Conservation (phyloP, 352 stramenopile genomes). For the Globisporangium uncinulatum region DNA sequence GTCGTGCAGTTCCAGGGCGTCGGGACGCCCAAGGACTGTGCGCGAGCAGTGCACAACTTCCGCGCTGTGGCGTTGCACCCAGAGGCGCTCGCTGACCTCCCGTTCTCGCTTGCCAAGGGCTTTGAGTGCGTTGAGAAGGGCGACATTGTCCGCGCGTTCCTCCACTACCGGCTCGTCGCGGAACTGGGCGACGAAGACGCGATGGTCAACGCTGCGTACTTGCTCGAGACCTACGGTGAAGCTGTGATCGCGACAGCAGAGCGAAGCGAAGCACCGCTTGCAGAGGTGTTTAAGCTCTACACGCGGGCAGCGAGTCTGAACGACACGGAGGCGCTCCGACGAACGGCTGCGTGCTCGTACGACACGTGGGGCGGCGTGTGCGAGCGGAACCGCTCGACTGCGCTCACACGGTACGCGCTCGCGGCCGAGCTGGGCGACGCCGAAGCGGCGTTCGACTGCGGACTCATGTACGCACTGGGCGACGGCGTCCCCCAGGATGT, state of each 20-base stretch:
- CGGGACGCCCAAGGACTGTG: slow-evolving; percentile 43
- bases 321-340: slow-evolving; percentile 69
- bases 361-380: slow-evolving; percentile 60
- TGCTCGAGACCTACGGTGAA: slow-evolving; percentile 54
- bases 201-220: slow-evolving; percentile 62
- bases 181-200: slow-evolving; percentile 65
- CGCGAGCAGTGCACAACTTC: slow-evolving; percentile 44
- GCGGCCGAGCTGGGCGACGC: slow-evolving; percentile 49
- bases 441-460: slow-evolving; percentile 60
- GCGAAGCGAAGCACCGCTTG: slow-evolving; percentile 20
- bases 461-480: slow-evolving; percentile 44
- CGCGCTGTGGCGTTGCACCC: slow-evolving; percentile 56
- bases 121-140: slow-evolving; percentile 58
- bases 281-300: slow-evolving; percentile 52
- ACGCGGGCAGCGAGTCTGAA: slow-evolving; percentile 46
- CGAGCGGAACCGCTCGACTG: slow-evolving; percentile 34
- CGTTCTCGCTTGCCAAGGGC: slow-evolving; percentile 63
- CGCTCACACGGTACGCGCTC: slow-evolving; percentile 46
- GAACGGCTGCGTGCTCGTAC: slow-evolving; percentile 55
- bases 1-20: slow-evolving; percentile 68
- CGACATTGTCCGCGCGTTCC: slow-evolving; percentile 58
- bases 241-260: slow-evolving; percentile 27
- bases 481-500: slow-evolving; percentile 41
- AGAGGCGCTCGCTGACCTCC: slow-evolving; percentile 34
- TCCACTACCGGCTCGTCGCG: slow-evolving; percentile 59